Conservation (phyloP, 768 basidiomycete species). For the Leccinum obscurum region DNA sequence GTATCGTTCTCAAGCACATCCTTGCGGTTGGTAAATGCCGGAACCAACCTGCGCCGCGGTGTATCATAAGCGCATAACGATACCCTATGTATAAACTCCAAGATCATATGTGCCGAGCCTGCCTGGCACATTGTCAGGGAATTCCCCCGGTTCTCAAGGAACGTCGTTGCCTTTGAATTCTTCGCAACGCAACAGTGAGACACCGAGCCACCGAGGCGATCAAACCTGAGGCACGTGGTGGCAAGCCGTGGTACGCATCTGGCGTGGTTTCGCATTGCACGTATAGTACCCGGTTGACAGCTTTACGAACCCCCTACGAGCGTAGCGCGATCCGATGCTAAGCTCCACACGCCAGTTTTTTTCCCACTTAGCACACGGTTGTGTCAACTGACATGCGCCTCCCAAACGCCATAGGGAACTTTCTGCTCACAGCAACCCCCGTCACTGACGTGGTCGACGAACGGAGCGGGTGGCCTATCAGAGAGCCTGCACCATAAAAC, state of each 20-base stretch:
- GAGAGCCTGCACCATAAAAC: not conserved
- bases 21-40: not conserved
- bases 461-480: not conserved
- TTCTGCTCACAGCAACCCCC: not conserved
- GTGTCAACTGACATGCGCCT: not conserved
- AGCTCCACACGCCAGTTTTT: not conserved
- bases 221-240: not conserved
- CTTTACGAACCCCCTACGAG: constrained; percentile 10
- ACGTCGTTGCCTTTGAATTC: constrained; percentile 12
- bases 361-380: constrained; percentile 14
- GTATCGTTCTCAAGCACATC: constrained; percentile 13
- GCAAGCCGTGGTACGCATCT: constrained; percentile 9
- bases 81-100: not conserved
- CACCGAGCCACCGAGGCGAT: not conserved
- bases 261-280: not conserved
- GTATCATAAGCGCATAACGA: not conserved
- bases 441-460: not conserved
- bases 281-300: constrained; percentile 4
- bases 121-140: constrained; percentile 1
- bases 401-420: not conserved
- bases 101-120: not conserved
- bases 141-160: constrained; percentile 1
- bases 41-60: not conserved
- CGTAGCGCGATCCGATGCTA: not conserved
- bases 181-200: constrained; percentile 14